Evolutionary conservation across 805 yeast species (phyloP), one percentile per base, ranked within the genome.

Genomic region (Kluyveromyces lactis): DNA sequence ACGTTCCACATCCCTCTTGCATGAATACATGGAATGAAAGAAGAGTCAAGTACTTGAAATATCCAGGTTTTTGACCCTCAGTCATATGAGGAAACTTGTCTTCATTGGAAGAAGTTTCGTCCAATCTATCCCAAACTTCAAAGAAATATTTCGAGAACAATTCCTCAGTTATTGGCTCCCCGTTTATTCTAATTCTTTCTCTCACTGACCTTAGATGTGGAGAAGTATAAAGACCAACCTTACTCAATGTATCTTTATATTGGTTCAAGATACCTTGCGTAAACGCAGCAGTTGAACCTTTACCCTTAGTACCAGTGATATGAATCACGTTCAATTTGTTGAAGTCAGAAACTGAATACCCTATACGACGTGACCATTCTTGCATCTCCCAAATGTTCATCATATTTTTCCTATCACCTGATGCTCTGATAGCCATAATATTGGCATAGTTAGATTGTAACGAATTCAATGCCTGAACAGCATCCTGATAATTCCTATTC

Each of bases 251-350:
- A 19, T 62, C 64, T 28, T 43, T 47, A 52, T 86, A 86, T 55
- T 86, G 86, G 6, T 62, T 54, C 44, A 94, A 61, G 29, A 94
- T 86, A 2, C 92, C 77, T 52, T 85, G 84, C 2, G 87, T 76
- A 56, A 92, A 92, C 0, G 98, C 96, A 62, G 97, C 90, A 0
- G 97, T 90, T 0, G 97, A 87, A 1, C 99, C 99, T 64, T 92
- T 92, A 11, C 99, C 99, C 59, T 92, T 92, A 1, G 99, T 92
- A 16, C 99, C 99, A 0, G 99, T 89, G 27, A 94, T 81, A 55
- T 92, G 99, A 31, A 92, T 72, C 2, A 87, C 71, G 50, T 89
- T 89, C 50, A 92, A 60, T 44, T 62, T 70, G 62, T 89, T 76
- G 55, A 86, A 77, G 46, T 84, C 95, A 3, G 64, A 50, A 1